phyloP scores from a whole-genome alignment of 805 yeast genomes.

The Cyberlindnera maclurae region DNA sequence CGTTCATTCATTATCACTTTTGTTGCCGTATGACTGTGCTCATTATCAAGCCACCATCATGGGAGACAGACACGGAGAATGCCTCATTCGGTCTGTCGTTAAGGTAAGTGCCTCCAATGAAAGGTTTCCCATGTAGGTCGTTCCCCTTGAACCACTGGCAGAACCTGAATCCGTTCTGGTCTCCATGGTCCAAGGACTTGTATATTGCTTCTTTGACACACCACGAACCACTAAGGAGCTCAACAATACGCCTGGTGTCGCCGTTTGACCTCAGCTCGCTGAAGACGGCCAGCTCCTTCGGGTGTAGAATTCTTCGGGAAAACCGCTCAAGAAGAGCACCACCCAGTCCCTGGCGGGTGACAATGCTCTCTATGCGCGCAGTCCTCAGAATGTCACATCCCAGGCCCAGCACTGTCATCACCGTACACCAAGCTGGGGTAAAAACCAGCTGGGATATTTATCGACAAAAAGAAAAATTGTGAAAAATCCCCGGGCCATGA shows the following conservation, averaged over 20 bases:
- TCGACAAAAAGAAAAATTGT: too few relatives aligned
- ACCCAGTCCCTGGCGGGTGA: constrained; percentile 28
- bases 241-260: constrained; percentile 24
- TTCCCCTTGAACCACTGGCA: constrained; percentile 50
- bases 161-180: constrained; percentile 50
- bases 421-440: too few relatives aligned
- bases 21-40: constrained; percentile 46
- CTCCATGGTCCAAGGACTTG: constrained; percentile 44
- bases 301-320: constrained; percentile 44
- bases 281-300: constrained; percentile 34
- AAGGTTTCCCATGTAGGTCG: constrained; percentile 37
- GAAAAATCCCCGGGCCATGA: too few relatives aligned
- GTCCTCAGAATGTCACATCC: constrained; percentile 41
- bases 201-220: constrained; percentile 69
- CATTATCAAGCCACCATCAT: constrained; percentile 54
- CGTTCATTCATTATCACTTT: not conserved
- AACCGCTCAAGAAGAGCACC: constrained; percentile 30
- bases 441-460: too few relatives aligned
- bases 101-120: constrained; percentile 28
- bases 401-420: constrained; percentile 12
- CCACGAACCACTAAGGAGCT: constrained; percentile 54
- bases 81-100: constrained; percentile 29
- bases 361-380: constrained; percentile 37
- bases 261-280: constrained; percentile 8
- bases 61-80: constrained; percentile 52